Conservation (phyloP, 352 stramenopile species). For the Hyaloperonospora brassicae region DNA sequence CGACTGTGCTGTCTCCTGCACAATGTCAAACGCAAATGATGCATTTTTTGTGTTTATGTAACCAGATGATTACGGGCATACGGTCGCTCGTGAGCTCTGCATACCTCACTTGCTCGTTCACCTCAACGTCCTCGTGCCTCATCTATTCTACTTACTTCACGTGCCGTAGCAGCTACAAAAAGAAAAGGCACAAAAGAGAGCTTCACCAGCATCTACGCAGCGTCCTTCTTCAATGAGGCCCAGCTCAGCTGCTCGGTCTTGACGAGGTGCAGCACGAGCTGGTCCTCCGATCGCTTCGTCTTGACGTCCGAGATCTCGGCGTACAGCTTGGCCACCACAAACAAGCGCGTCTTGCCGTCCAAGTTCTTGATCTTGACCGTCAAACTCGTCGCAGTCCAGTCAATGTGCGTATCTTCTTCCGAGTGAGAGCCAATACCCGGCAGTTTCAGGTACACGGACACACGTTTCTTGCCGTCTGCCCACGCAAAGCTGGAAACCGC, state of each 20-base stretch:
- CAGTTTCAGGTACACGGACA: constrained; percentile 72
- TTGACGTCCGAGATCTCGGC: constrained; percentile 76
- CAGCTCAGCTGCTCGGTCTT: constrained; percentile 77
- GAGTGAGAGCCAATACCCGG: constrained; percentile 48
- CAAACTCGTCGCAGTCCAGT: constrained; percentile 57
- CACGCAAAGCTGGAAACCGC: constrained; percentile 75
- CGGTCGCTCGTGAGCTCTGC: no score
- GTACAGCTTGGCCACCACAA: constrained; percentile 62
- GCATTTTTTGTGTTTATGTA: no score
- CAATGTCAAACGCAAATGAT: no score
- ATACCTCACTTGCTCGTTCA: no score
- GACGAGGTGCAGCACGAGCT: constrained; percentile 66
- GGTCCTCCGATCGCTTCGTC: constrained; percentile 73
- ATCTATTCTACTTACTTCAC: no score
- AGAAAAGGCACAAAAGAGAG: no score
- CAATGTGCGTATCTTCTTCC: constrained; percentile 54
- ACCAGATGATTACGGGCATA: no score
- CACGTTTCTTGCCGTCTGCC: constrained; percentile 71
- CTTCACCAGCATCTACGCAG: no score
- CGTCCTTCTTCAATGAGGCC: constrained; percentile 80
- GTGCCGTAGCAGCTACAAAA: no score
- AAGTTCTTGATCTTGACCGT: constrained; percentile 54
- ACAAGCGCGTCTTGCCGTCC: constrained; percentile 61
- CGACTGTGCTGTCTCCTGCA: no score
- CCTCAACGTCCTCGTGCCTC: no score